Evolutionary conservation across 225 moss, liverwort and hornwort species (phyloP).

Genomic region (Rhytidiadelphus loreus): DNA sequence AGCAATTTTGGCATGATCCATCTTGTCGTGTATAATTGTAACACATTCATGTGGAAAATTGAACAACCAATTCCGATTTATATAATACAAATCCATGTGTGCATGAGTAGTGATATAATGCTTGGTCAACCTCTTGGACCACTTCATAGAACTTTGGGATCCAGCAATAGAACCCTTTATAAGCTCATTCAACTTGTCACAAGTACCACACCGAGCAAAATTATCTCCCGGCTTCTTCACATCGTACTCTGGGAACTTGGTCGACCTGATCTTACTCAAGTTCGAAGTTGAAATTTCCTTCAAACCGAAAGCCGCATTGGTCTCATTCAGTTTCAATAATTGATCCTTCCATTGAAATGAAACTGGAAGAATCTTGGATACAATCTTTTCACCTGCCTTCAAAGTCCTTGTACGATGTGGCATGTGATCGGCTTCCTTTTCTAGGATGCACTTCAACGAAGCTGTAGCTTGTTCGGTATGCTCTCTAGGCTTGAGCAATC

Average conservation of each 20-base stretch:
- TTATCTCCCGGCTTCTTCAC: no score
- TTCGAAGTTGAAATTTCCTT: background rate
- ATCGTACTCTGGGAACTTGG: no score
- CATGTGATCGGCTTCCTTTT: background rate
- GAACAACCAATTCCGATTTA: accelerated
- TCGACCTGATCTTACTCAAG: background rate
- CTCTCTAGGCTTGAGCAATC: background rate
- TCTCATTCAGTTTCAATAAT: accelerated
- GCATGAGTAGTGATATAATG: accelerated
- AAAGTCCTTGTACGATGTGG: background rate
- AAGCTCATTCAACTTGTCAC: no score
- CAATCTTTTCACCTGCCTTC: accelerated
- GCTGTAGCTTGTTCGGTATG: accelerated
- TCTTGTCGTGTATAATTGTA: no score
- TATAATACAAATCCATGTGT: no score
- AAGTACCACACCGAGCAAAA: no score
- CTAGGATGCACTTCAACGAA: background rate
- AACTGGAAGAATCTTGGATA: background rate
- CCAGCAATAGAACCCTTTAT: no score
- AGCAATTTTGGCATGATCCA: no score
- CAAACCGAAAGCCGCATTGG: background rate
- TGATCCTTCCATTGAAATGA: background rate
- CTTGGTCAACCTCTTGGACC: no score
- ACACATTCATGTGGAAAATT: no score
- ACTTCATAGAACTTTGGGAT: no score